These are phyloP conservation scores for Solidago caesia DNA, from an alignment of 129 eudicot genomes.

Conservation along the genomic window DNA sequence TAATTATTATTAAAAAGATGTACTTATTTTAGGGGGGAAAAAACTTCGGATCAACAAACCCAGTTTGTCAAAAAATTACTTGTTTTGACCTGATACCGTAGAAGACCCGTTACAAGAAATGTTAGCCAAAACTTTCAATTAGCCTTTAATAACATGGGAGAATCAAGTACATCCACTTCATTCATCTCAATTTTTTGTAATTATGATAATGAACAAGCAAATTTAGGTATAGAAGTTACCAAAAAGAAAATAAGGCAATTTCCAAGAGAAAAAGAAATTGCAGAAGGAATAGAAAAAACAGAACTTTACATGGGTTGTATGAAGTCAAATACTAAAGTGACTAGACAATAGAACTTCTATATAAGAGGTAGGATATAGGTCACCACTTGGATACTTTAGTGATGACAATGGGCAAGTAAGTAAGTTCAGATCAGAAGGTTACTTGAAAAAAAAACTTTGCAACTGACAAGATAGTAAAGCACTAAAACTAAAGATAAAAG, in stretches of 20 bases:
- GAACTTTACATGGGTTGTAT: background rate
- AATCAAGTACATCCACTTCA: background rate
- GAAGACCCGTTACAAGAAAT: background rate
- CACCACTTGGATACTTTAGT: background rate
- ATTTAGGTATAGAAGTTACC: background rate
- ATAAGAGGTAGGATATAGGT: background rate
- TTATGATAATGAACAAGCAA: background rate
- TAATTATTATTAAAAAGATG: background rate
- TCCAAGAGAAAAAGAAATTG: background rate
- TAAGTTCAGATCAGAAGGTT: background rate
- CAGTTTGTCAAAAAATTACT: background rate
- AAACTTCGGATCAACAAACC: background rate
- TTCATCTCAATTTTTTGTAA: background rate
- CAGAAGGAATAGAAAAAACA: background rate
- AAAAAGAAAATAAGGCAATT: background rate
- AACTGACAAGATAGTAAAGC: constrained; percentile 12
- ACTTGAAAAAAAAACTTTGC: background rate
- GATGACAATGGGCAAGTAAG: constrained; percentile 8
- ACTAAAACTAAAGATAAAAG: background rate
- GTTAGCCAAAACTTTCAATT: background rate
- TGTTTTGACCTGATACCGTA: background rate
- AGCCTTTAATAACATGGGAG: background rate
- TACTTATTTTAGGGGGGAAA: no score
- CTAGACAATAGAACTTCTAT: background rate
- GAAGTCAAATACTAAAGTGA: background rate